Evolutionary conservation across 345 rosid species (phyloP), one percentile per base, ranked within the genome.

Genomic region (Camelina neglecta): DNA sequence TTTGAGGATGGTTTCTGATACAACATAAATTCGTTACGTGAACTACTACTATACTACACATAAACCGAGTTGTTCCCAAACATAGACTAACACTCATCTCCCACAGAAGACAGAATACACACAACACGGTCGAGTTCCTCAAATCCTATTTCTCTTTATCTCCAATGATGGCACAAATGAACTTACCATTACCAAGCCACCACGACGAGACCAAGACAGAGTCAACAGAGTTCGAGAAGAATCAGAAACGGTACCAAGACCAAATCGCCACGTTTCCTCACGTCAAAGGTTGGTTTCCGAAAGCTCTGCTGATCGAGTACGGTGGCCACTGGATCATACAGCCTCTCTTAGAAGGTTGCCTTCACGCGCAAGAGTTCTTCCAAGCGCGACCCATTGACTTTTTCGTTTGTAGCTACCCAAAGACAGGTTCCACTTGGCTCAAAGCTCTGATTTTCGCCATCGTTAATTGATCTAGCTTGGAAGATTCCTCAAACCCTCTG

Each of bases 381-480:
- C 69, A 54, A 48, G 72, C 79, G 0, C 45, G 67, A 10, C 53
- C 79, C 2, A 6, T 5, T 11, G 72, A 79, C 58, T 55, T 74
- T 10, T 2, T 79, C 29, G 10, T 74, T 15, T 72, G 79, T 66
- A 79, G 72, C 58, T 41, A 36, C 41, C 69, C 76, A 7, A 75
- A 79, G 64, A 24, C 73, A 2, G 79, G 82, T 5, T 31, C 76
- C 21, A 79, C 82, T 21, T 79, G 82, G 82, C 79, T 79, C 55
- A 79, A 75, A 26, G 79, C 82, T 23, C 36, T 69, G 3, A 35
- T 72, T 31, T 79, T 33, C 42, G 11, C 75, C 23, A 79, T 79
- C 16, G 66, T 3, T 1, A 49, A 69, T 35, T 61, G 79, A 42
- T 24, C 59, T n/a, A 2, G 23, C 5, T 49, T 39, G 0, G 3